These are phyloP conservation scores for Oryza meyeriana DNA, from an alignment of 176 grass and related monocot genomes.

Conservation along the genomic window DNA sequence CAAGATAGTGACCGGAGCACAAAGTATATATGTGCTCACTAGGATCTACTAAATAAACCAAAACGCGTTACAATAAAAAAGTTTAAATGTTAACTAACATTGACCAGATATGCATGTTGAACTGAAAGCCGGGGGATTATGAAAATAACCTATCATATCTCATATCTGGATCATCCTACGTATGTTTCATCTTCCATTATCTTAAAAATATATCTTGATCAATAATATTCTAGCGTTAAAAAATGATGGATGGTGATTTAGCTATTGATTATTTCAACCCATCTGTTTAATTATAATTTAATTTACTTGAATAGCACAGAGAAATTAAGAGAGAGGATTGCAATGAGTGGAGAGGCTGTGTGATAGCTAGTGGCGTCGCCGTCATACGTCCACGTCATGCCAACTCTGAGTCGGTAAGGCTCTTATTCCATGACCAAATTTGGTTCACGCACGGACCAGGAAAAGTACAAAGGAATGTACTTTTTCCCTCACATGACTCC, in stretches of 20 bases:
- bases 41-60: background rate
- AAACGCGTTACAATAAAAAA: background rate
- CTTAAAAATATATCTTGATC: background rate
- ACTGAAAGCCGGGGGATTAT: background rate
- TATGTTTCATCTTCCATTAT: background rate
- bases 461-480: conserved; percentile 51
- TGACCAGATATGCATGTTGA: background rate
- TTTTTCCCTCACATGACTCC: conserved; percentile 44
- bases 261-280: background rate
- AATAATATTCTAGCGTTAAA: background rate
- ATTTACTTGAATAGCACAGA: background rate
- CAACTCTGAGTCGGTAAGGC: background rate
- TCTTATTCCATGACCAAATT: conserved; percentile 14
- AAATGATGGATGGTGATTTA: too few species aligned
- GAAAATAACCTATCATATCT: background rate
- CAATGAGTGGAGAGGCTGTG: background rate
- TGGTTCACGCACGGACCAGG: background rate
- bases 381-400: conserved; percentile 19
- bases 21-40: background rate
- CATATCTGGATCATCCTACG: too few species aligned
- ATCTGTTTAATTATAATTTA: background rate
- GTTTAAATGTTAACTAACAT: background rate
- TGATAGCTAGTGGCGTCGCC: background rate
- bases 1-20: background rate
- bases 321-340: too few species aligned